phyloP scores from a whole-genome alignment of 495 filamentous ascomycete species.

The Cryomyces minteri region DNA sequence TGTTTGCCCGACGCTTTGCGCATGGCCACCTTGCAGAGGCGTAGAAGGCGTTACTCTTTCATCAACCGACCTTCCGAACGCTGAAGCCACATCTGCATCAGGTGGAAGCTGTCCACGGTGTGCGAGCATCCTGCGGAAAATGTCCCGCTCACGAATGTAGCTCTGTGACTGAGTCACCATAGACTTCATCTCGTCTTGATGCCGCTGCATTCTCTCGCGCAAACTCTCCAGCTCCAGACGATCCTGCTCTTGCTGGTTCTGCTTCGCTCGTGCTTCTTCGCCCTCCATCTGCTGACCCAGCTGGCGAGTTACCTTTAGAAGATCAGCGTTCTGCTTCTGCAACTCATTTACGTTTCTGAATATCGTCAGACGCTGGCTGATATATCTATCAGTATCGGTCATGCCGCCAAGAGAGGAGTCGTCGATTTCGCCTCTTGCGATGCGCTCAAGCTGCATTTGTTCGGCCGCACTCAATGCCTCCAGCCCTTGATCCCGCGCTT shows the following conservation, averaged over 20 bases:
- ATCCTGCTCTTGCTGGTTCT: conserved; percentile 49
- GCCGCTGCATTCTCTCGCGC: conserved; percentile 38
- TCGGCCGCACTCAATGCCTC: conserved; percentile 49
- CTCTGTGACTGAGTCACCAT: conserved; percentile 68
- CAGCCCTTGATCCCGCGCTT: conserved; percentile 60
- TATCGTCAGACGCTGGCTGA: conserved; percentile 60
- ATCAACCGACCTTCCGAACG: conserved; percentile 44
- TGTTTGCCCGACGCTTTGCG: conserved; percentile 25
- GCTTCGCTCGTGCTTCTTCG: conserved; percentile 56
- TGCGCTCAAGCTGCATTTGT: conserved; percentile 44
- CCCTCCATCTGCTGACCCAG: conserved; percentile 82
- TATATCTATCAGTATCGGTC: conserved; percentile 67
- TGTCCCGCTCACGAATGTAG: conserved; percentile 87
- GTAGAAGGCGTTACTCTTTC: conserved; percentile 25
- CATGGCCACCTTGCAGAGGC: conserved; percentile 16
- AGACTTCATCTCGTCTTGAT: conserved; percentile 57
- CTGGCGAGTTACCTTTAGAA: conserved; percentile 63
- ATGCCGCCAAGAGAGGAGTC: conserved; percentile 48
- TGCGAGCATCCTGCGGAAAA: conserved; percentile 86
- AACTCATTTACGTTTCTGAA: conserved; percentile 75
- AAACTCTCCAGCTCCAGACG: conserved; percentile 54
- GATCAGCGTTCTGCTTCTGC: conserved; percentile 71
- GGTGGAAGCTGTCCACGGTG: conserved; percentile 45
- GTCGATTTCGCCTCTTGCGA: conserved; percentile 44
- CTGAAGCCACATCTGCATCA: conserved; percentile 25